These are phyloP conservation scores for Ambrosiella beaveri DNA, from an alignment of 2,329 filamentous ascomycete species.

Conservation along the genomic window DNA sequence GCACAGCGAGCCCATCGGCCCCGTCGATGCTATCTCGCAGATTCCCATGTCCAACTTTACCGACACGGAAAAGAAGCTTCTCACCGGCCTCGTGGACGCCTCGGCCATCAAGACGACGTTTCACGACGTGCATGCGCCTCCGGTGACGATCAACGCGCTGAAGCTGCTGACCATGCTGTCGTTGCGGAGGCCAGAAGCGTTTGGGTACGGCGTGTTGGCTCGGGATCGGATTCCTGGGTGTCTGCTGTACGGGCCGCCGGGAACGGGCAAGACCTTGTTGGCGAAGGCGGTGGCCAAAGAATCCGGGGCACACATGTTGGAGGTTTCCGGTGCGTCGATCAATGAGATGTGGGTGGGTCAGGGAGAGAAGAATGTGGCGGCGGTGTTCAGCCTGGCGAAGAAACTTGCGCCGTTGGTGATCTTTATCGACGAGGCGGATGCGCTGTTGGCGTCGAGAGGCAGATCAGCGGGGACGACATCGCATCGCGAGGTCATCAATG, in stretches of 20 bases:
- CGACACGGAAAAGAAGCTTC: slow-evolving; percentile 64
- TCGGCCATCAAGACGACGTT: slow-evolving; percentile 76
- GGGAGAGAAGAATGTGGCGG: slow-evolving; percentile 87
- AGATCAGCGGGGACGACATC: slow-evolving; percentile 47
- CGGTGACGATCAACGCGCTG: slow-evolving; percentile 70
- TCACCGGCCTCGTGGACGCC: slow-evolving; percentile 67
- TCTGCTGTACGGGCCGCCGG: slow-evolving; percentile 74
- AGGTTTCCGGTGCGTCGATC: slow-evolving; percentile 77
- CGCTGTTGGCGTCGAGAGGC: slow-evolving; percentile 66
- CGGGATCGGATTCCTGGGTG: slow-evolving; percentile 82
- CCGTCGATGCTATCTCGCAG: neutral
- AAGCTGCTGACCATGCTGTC: slow-evolving; percentile 81
- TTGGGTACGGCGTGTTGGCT: slow-evolving; percentile 82
- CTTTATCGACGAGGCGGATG: slow-evolving; percentile 94
- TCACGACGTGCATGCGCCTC: slow-evolving; percentile 64
- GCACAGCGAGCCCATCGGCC: neutral
- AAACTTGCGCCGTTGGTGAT: slow-evolving; percentile 85
- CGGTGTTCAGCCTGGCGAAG: slow-evolving; percentile 78
- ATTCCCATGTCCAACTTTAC: slow-evolving; percentile 32
- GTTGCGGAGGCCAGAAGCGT: slow-evolving; percentile 78
- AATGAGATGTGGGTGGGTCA: slow-evolving; percentile 96
- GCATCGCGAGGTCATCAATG: slow-evolving; percentile 84
- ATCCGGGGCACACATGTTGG: slow-evolving; percentile 56
- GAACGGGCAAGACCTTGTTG: slow-evolving; percentile 56
- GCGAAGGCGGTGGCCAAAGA: slow-evolving; percentile 54